Base-by-base conservation (phyloP, 768 basidiomycete genomes). In the Kwoniella sp. region DNA sequence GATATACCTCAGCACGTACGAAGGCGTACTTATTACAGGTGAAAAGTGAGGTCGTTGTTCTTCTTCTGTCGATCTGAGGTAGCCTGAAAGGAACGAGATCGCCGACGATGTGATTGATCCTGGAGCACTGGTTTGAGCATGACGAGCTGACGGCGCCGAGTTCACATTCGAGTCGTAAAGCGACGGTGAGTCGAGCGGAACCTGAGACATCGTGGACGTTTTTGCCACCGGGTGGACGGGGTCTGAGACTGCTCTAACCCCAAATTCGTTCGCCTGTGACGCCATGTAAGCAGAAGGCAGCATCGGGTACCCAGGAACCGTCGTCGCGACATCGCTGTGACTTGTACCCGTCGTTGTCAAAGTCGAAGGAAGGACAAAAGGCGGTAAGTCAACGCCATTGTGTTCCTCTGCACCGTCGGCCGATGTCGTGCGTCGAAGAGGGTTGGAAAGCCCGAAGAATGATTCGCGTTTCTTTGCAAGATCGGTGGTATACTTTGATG, bases 391-490 rank as follows among this genome's bases (percentile, higher is more conserved):
- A 13, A 71, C 56, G 1, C 70, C 70, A 30, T 41, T 56, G 13
- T 53, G 56, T 30, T 25, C 22, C 28, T 62, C 62, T 13, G 53
- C 55, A 11, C 30, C 48, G 2, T 58, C 61, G 25, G 55, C 58
- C 22, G 56, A 51, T 2, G 34, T 34, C 12, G 53, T 52, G 30
- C 45, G n/a, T 25, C 38, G 55, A 8, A 61, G 53, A 1, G 61
- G 52, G 9, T 60, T 67, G 1, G 72, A 73, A 12, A 71, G 45
- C 0, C 72, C 72, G 58, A 73, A 73, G 60, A 72, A 72, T 13
- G 70, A 68, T 30, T 72, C 70, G 22, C 67, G 45, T 22, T 66
- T 67, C 17, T 48, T 63, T 29, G 66, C 52, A 31, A 52, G 23
- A 20, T 34, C 41, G 22, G 8, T 26, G 23, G 28, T 28, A 26